Percentiles rank a stretch among this genome's conserved stretches.
Evolutionary conservation across 1,284 basidiomycete genomes (phyloP).

Genomic region (Fistulinella cinereoalba): DNA sequence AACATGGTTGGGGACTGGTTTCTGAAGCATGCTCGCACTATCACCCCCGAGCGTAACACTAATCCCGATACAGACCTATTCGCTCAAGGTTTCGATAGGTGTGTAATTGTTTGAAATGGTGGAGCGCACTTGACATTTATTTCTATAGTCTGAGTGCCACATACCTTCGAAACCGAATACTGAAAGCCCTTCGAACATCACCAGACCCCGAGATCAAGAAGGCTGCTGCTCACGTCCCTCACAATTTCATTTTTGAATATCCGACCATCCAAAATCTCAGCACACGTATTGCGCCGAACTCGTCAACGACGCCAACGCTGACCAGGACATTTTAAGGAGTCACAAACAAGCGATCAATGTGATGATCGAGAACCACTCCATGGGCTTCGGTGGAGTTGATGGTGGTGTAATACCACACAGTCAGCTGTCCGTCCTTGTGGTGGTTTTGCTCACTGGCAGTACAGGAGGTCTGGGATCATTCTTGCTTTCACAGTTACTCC

Average conservation of each 20-base stretch:
- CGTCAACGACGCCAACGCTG: not conserved
- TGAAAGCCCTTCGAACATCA: conserved; percentile 27
- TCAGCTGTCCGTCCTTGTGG: conserved; percentile 4
- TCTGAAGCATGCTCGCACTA: conserved; percentile 20
- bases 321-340: not conserved
- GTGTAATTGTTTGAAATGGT: not conserved
- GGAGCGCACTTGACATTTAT: not conserved
- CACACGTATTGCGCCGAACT: conserved; percentile 7
- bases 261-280: conserved; percentile 25
- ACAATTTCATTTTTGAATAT: conserved; percentile 27
- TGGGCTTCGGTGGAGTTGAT: conserved; percentile 13
- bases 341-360: conserved; percentile 19
- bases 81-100: conserved; percentile 39
- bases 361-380: conserved; percentile 30
- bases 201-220: conserved; percentile 9
- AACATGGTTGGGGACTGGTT: conserved; percentile 31
- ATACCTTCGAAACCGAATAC: conserved; percentile 33
- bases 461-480: conserved; percentile 37
- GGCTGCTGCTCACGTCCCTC: conserved; percentile 7
- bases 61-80: conserved; percentile 30
- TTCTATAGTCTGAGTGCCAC: conserved; percentile 33
- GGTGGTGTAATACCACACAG: conserved; percentile 8
- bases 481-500: conserved; percentile 29
- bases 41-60: conserved; percentile 18
- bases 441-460: conserved; percentile 36